These are phyloP conservation scores for Hirsutella minnesotensis DNA, from an alignment of 2,329 filamentous ascomycete species.

Conservation along the genomic window DNA sequence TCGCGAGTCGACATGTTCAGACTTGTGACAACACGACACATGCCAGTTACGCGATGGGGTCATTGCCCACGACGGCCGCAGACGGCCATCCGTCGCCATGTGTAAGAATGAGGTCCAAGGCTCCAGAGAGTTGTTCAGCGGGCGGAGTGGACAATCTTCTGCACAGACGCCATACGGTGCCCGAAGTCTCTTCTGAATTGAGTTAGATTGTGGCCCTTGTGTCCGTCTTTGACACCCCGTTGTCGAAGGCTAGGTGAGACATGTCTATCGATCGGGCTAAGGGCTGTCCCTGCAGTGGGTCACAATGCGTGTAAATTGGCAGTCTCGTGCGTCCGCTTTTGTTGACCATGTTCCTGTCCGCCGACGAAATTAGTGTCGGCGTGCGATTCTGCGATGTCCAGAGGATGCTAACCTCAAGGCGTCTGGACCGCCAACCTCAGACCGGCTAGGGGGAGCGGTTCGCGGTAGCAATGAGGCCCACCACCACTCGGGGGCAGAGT, in stretches of 20 bases:
- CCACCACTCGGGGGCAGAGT: too few species aligned
- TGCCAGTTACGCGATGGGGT: constrained; percentile 9
- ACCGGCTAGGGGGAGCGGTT: neutral
- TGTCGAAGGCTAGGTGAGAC: neutral
- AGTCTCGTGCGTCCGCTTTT: neutral
- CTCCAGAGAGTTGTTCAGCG: constrained; percentile 2
- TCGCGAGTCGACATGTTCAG: constrained; percentile 6
- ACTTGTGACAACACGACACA: constrained; percentile 8
- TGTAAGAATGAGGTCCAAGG: constrained; percentile 11
- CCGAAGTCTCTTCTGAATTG: neutral
- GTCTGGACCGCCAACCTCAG: neutral
- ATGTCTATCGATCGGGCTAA: neutral
- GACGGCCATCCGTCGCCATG: constrained; percentile 6
- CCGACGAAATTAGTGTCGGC: neutral
- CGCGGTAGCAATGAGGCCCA: too few species aligned
- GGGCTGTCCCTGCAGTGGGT: neutral
- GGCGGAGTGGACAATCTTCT: neutral
- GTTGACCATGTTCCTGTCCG: neutral
- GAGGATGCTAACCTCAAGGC: neutral
- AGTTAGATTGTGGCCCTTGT: neutral
- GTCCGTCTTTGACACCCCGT: neutral
- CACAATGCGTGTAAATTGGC: neutral
- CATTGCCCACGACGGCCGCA: constrained; percentile 1
- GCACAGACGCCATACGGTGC: neutral
- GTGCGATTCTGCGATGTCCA: neutral